Evolutionary conservation across 1,139 yeast species (phyloP), one percentile per base, ranked within the genome.

Genomic region (Blastobotrys apis): DNA sequence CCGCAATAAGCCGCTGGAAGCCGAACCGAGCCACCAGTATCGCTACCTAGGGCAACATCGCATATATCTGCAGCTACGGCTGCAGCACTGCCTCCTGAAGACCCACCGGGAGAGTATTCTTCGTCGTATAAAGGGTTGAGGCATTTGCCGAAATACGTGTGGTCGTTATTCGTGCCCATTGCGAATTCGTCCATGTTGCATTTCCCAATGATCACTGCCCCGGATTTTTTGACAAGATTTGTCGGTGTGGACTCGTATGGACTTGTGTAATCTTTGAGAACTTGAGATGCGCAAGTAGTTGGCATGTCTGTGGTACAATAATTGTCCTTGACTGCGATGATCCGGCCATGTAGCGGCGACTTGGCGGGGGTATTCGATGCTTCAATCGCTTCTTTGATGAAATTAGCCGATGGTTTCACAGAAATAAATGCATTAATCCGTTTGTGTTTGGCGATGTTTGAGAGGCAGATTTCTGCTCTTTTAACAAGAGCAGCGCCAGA

Each of bases 151-250:
- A 68, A 81, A 44, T 54, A 49, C 53, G 67, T 6, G 82, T 77
- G 59, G 71, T 75, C 32, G 76, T 73, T 53, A 69, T 69, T 57
- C 63, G 71, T 64, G 23, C 98, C 99, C 98, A 94, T 94, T 1
- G 95, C 98, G 67, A 92, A 94, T 65, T 94, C 97, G 66, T 94
- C 99, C 76, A 94, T 71, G 56, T 92, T 92, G n/a, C 94, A 75
- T 63, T 90, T 92, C 0, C 95, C 97, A 0, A 80, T 66, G n/a
- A 81, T 60, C 0, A 63, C 55, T 20, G 74, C 72, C 0, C 88
- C 86, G 2, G 73, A 69, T 0, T 63, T 54, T 13, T 71, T 62
- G n/a, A 92, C 63, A 6, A 80, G 67, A 1, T 63, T 53, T 0
- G 79, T 77, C 1, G 82, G 84, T 0, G 97, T 86, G 4, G 97